A percentile compares a stretch with the other conserved stretches of the same genome.
phyloP scores from a whole-genome alignment of 805 yeast genomes.

The Kazachstania kunashirensis region DNA sequence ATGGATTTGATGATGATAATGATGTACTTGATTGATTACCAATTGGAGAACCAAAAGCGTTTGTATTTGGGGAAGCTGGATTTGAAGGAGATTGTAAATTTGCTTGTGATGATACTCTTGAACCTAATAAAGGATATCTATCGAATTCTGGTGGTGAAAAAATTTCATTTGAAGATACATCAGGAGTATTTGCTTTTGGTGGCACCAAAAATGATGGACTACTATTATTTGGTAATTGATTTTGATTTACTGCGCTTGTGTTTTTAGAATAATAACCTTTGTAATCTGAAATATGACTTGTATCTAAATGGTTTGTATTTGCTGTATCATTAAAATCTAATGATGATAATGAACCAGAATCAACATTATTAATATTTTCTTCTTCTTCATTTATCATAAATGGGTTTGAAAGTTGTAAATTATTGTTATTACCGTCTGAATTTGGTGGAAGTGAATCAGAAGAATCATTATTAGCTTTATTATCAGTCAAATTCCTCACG shows the following conservation, averaged over 20 bases:
- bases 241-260: slow-evolving; percentile 6
- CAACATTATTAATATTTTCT: slow-evolving; percentile 5
- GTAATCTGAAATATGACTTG: slow-evolving; percentile 16
- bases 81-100: slow-evolving; percentile 5
- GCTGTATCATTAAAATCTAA: background rate
- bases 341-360: slow-evolving; percentile 4
- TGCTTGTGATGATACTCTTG: slow-evolving; percentile 48
- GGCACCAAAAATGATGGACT: slow-evolving; percentile 1
- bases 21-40: slow-evolving; percentile 19
- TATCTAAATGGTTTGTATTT: background rate
- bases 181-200: background rate
- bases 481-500: slow-evolving; percentile 8
- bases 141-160: slow-evolving; percentile 50
- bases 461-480: background rate
- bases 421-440: background rate
- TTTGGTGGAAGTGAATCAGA: slow-evolving; percentile 10
- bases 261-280: slow-evolving; percentile 27
- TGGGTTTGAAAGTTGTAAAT: slow-evolving; percentile 6
- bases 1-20: slow-evolving; percentile 23
- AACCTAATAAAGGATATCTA: slow-evolving; percentile 55
- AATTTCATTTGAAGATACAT: slow-evolving; percentile 12
- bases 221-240: slow-evolving; percentile 3
- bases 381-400: slow-evolving; percentile 13
- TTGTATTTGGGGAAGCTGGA: slow-evolving; percentile 2
- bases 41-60: slow-evolving; percentile 1